Percentiles rank a stretch among this genome's conserved stretches.
phyloP scores from a whole-genome alignment of 345 rosid species.

The Linum lewisii region DNA sequence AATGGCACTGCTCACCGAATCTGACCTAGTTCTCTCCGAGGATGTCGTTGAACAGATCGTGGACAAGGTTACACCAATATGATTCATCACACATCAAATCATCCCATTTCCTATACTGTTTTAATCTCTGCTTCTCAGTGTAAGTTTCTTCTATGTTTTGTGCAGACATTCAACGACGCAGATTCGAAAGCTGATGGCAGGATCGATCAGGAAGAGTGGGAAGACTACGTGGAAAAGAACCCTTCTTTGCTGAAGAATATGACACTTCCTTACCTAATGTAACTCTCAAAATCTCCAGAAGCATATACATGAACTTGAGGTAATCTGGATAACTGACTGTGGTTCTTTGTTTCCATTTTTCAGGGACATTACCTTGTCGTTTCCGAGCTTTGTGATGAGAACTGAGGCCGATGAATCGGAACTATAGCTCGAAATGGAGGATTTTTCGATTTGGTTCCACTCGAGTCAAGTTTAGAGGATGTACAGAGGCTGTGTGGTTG shows the following conservation, averaged over 20 bases:
- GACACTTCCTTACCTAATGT: conserved; percentile 29
- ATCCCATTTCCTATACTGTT: too few relatives aligned
- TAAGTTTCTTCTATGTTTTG: not conserved
- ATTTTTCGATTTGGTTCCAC: too few relatives aligned
- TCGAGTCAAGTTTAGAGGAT: too few relatives aligned
- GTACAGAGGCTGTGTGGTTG: too few relatives aligned
- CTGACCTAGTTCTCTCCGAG: not conserved
- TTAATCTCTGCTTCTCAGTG: not conserved
- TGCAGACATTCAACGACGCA: conserved; percentile 22
- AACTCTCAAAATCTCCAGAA: not conserved
- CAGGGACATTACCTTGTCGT: conserved; percentile 21
- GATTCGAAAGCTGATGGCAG: conserved; percentile 23
- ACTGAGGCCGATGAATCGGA: conserved; percentile 12
- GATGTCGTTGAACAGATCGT: conserved; percentile 23
- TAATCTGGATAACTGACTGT: too few relatives aligned
- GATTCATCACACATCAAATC: not conserved
- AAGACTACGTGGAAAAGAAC: conserved; percentile 18
- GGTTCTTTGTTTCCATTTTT: not conserved
- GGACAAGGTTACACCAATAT: conserved; percentile 11
- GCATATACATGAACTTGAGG: too few relatives aligned
- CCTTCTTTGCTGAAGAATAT: conserved; percentile 27
- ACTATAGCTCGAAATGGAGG: not conserved
- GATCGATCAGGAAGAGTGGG: conserved; percentile 29
- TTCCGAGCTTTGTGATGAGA: conserved; percentile 27
- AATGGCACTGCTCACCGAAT: not conserved